Evolutionary conservation across 2,329 filamentous ascomycete species (phyloP).

Genomic region (Epichloe sibirici): DNA sequence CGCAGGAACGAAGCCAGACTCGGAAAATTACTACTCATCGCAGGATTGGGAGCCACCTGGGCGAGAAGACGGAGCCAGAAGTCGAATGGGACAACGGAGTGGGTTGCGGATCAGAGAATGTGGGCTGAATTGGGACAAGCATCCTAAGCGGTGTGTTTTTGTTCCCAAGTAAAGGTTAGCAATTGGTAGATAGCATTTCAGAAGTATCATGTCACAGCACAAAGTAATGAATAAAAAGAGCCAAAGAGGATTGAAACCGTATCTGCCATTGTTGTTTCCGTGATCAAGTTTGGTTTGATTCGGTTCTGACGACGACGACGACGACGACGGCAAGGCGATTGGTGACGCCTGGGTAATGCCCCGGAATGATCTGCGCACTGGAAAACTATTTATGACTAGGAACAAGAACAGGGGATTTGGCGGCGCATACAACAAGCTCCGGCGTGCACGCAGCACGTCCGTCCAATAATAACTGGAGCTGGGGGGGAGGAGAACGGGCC

Average conservation of each 20-base stretch:
- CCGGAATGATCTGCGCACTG: too few relatives aligned
- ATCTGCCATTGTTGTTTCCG: background rate
- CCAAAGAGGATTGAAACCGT: background rate
- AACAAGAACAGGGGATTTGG: too few relatives aligned
- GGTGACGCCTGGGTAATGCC: too few relatives aligned
- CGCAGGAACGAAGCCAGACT: background rate
- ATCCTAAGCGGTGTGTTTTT: conserved; percentile 3
- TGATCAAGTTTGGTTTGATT: background rate
- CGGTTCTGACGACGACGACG: background rate
- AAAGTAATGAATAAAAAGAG: conserved; percentile 6
- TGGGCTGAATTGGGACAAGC: conserved; percentile 2
- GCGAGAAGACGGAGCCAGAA: conserved; percentile 2
- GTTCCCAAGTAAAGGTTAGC: conserved; percentile 5
- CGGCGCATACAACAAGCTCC: too few relatives aligned
- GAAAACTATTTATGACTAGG: too few relatives aligned
- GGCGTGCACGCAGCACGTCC: too few relatives aligned
- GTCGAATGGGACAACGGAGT: background rate
- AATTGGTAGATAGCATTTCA: conserved; percentile 7
- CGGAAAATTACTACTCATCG: background rate
- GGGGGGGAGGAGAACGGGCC: too few relatives aligned
- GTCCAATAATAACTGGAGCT: too few relatives aligned
- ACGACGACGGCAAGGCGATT: too few relatives aligned
- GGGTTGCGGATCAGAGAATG: conserved; percentile 4
- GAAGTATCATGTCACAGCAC: conserved; percentile 11
- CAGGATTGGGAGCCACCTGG: background rate